These are phyloP conservation scores for Xylaria castorea DNA, from an alignment of 495 filamentous ascomycete genomes.

Conservation along the genomic window DNA sequence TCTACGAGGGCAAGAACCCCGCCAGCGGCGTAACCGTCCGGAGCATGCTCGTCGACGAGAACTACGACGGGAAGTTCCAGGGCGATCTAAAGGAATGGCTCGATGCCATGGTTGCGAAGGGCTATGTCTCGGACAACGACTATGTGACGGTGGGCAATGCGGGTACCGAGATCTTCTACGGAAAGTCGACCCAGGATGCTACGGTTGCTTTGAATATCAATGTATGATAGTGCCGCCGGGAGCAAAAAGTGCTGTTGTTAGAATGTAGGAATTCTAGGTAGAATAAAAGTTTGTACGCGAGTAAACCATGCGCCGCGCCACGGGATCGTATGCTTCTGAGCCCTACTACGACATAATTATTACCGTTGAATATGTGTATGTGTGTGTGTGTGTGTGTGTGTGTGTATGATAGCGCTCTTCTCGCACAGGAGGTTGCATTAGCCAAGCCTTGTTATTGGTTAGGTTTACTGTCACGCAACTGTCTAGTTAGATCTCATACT, in stretches of 20 bases:
- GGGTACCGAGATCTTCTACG: slow-evolving; percentile 50
- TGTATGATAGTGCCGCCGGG: slow-evolving; percentile 23
- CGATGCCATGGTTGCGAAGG: slow-evolving; percentile 39
- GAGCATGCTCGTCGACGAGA: slow-evolving; percentile 43
- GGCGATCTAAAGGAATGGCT: slow-evolving; percentile 52
- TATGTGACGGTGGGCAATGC: slow-evolving; percentile 50
- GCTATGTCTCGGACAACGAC: slow-evolving; percentile 36
- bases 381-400: too few relatives aligned
- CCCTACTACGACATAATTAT: background rate
- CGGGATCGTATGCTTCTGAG: background rate
- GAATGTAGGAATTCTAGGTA: background rate
- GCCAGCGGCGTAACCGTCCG: slow-evolving; percentile 47
- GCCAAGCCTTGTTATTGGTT: background rate
- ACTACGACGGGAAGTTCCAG: slow-evolving; percentile 44
- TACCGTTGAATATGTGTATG: background rate
- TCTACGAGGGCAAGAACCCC: slow-evolving; percentile 46
- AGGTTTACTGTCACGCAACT: background rate
- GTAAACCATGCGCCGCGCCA: background rate
- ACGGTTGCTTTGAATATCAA: slow-evolving; percentile 43
- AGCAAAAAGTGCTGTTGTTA: background rate
- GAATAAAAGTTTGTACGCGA: background rate
- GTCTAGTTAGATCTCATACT: background rate
- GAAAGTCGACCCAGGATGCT: slow-evolving; percentile 42
- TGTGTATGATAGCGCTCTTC: background rate
- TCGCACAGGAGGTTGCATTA: background rate